phyloP scores from a whole-genome alignment of 2,329 filamentous ascomycete species.

The Sclerotinia spermophila region DNA sequence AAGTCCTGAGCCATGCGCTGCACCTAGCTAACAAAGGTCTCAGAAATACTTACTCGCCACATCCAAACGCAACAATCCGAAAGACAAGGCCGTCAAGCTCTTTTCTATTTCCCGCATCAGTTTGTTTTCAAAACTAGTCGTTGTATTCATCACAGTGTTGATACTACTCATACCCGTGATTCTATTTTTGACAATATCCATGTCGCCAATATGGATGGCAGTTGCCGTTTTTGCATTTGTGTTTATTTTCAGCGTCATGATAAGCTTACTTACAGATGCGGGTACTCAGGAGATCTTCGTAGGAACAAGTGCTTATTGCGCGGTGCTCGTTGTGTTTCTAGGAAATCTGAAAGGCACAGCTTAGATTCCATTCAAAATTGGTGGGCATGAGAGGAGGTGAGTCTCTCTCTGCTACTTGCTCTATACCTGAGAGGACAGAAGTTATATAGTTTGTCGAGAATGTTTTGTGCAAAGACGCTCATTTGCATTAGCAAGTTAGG shows the following conservation, averaged over 20 bases:
- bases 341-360: neutral
- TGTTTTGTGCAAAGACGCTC: neutral
- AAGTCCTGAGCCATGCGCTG: neutral
- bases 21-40: neutral
- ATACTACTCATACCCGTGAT: neutral
- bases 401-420: neutral
- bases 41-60: neutral
- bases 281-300: neutral
- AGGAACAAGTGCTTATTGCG: neutral
- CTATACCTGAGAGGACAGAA: neutral
- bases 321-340: neutral
- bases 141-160: neutral
- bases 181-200: neutral
- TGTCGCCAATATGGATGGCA: neutral
- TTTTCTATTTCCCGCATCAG: neutral
- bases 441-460: neutral
- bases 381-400: neutral
- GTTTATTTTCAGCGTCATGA: neutral
- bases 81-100: neutral
- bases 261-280: neutral
- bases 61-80: neutral
- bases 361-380: neutral
- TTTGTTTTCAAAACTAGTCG: neutral
- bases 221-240: neutral
- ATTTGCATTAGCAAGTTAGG: neutral